Evolutionary conservation across 176 grass and related monocot species (phyloP).

Genomic region (Triticum monococcum): DNA sequence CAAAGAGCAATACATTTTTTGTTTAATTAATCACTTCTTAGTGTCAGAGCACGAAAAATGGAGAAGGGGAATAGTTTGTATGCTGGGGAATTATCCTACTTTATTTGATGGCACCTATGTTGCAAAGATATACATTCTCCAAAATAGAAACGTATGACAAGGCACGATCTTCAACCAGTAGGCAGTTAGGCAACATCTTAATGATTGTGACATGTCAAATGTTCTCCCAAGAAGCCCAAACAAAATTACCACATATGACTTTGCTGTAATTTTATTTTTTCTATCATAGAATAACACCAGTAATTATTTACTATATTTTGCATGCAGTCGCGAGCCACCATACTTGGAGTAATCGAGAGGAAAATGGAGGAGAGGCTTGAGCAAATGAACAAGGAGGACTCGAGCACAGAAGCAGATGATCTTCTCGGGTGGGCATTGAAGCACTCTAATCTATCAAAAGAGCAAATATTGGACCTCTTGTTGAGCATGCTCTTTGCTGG

Average conservation of each 20-base stretch:
- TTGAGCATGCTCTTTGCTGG: slow-evolving; percentile 88
- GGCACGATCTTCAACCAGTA: slow-evolving; percentile 18
- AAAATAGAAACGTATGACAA: slow-evolving; percentile 20
- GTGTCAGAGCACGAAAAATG: not conserved
- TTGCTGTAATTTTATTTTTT: not conserved
- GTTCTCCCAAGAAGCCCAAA: not conserved
- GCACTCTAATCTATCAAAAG: slow-evolving; percentile 64
- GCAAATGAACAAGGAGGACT: slow-evolving; percentile 35
- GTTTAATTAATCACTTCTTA: not conserved
- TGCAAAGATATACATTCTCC: slow-evolving; percentile 20
- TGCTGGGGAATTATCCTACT: not conserved
- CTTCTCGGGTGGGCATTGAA: slow-evolving; percentile 86
- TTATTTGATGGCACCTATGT: not conserved
- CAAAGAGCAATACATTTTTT: not conserved
- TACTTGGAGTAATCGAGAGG: slow-evolving; percentile 77
- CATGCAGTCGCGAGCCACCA: slow-evolving; percentile 60
- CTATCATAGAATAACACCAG: not conserved
- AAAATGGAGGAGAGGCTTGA: slow-evolving; percentile 70
- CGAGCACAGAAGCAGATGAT: slow-evolving; percentile 63
- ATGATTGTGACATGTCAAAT: not conserved
- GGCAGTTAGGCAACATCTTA: slow-evolving; percentile 25
- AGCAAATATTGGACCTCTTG: slow-evolving; percentile 91
- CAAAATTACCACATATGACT: not conserved
- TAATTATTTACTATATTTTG: not conserved
- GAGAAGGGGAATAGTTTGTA: not conserved